A percentile compares a stretch with the other conserved stretches of the same genome.
Evolutionary conservation across 1,284 basidiomycete genomes (phyloP).

Genomic region (Pseudozyma thailandica): DNA sequence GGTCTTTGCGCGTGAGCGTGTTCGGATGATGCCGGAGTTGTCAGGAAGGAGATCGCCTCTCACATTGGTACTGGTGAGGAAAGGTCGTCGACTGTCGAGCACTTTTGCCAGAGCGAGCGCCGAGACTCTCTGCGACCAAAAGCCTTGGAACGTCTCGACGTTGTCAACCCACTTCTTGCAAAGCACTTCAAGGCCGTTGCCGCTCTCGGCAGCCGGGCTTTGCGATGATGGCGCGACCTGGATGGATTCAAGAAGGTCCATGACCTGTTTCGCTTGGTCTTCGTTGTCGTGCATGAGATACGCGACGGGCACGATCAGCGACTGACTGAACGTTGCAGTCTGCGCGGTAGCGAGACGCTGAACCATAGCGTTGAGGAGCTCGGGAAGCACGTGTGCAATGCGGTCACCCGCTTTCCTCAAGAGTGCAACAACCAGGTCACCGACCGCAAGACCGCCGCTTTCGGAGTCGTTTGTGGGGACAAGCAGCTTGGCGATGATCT

Average conservation of each 20-base stretch:
- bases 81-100: conserved; percentile 76
- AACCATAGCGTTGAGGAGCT: conserved; percentile 84
- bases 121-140: conserved; percentile 75
- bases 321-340: conserved; percentile 83
- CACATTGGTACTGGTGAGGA: conserved; percentile 77
- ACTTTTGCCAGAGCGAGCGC: conserved; percentile 83
- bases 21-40: conserved; percentile 78
- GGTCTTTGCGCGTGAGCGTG: conserved; percentile 85
- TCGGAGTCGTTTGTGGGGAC: conserved; percentile 51
- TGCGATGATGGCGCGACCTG: conserved; percentile 17
- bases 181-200: conserved; percentile 81
- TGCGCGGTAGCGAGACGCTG: conserved; percentile 81
- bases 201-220: conserved; percentile 9
- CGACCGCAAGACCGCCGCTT: conserved; percentile 88
- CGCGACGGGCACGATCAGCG: conserved; percentile 88
- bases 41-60: conserved; percentile 85
- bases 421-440: conserved; percentile 92
- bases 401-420: conserved; percentile 81
- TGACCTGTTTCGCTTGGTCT: conserved; percentile 68
- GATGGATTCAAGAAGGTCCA: conserved; percentile 70
- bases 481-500: conserved; percentile 57
- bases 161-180: conserved; percentile 92
- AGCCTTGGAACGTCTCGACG: conserved; percentile 90
- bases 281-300: conserved; percentile 86
- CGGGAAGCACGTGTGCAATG: conserved; percentile 81